Evolutionary conservation across 1,139 yeast species (phyloP), one percentile per base, ranked within the genome.

Genomic region (Candida frijolesensis): DNA sequence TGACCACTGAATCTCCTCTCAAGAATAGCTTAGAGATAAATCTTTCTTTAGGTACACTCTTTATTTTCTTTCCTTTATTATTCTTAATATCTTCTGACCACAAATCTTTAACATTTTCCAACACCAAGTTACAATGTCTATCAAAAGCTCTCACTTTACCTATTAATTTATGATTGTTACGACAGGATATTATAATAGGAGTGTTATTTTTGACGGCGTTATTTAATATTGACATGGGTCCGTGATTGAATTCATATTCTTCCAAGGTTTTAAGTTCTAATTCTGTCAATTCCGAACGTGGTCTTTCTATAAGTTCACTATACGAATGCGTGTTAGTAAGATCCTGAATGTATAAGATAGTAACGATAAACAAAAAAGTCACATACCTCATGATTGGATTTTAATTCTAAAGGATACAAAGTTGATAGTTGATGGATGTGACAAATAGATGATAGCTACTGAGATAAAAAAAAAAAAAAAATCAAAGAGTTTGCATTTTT

Each of bases 121-220:
- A 72, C 8, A 94, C 86, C 87, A 94, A 83, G 66, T 94, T 94
- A 55, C 97, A 87, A 68, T 94, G 99, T 62, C 97, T 84, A 66
- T 94, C 99, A 66, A 91, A 95, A 0, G 98, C 98, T 64, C 89
- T 88, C 46, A 94, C 95, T 58, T 89, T 83, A 1, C 94, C 97
- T 29, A 94, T 80, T 44, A 94, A 77, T 68, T 94, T 94, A 64
- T 91, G 97, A 68, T 92, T 92, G 66, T 94, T 94, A 62, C 99
- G 81, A 56, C 96, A 83, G 27, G 97, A 89, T 58, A 94, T 89
- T 51, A 94, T 82, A 4, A 95, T 89, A 27, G 92, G 91, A 2
- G 87, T 79, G 52, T 83, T 85, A 54, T 84, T 80, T 57, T 84
- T 80, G 41, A 90, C 87, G 0, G 98, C 92, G 48, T 84, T 83